Evolutionary conservation across 176 grass and related monocot genomes (phyloP), one percentile per base, ranked within the genome.

Genomic region (Musa acuminata): DNA sequence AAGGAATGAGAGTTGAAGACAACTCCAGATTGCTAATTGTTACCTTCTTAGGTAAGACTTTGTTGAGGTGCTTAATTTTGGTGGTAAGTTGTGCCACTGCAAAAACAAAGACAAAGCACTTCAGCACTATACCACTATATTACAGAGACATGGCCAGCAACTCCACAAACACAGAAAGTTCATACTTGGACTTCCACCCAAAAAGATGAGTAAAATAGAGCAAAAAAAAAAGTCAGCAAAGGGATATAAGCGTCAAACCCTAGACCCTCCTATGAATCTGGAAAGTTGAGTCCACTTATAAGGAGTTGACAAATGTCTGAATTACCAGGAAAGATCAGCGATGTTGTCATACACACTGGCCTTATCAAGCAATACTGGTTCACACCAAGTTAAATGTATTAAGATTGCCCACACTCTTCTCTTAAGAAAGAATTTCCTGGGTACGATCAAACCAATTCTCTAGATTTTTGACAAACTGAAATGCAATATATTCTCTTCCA

Each of bases 41-140:
- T 87, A 99, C 95, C 95, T 99, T 99, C 75, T 99, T 99, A 72
- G 91, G 86, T 71, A 99, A 76, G 85, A 85, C 80, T 58, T 84
- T 10, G 20, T 91, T 91, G 49, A 99, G 73, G 82, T 94, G 84
- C 88, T 99, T 93, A 72, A 98, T 98, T 91, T 98, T 98, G 63
- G 92, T 82, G 64, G 90, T 98, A n/a, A 93, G 54, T 79, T 91
- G 87, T 69, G 95, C 90, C 62, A 98, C 95, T 93, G 78, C n/a
- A 89, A 82, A 43, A 82, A 70, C 7, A 80, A 83, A 85, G 6
- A 13, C 14, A 75, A 17, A 43, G 4, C 17, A 54, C 24, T 22
- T 73, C 1, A 8, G 20, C 49, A 2, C 10, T 53, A 72, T 53
- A 12, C 53, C 49, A 2, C 10, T 53, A 72, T 53, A 12, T 72